These are phyloP conservation scores for Penicillium simplicissimum DNA, from an alignment of 495 filamentous ascomycete species.

Conservation along the genomic window DNA sequence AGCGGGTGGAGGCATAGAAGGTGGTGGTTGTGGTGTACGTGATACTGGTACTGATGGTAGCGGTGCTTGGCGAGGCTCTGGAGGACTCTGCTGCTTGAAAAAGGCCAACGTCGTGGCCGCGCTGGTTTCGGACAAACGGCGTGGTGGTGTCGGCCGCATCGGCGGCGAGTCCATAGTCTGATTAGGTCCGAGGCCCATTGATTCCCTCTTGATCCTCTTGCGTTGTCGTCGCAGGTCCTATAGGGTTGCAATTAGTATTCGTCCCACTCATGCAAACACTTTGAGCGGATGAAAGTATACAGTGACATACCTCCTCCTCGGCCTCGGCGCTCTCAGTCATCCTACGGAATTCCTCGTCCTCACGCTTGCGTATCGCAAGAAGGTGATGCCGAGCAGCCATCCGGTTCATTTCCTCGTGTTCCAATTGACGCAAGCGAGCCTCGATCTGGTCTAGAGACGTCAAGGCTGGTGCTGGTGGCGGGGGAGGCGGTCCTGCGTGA, in stretches of 20 bases:
- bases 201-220: slow-evolving; percentile 49
- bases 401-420: slow-evolving; percentile 49
- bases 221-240: slow-evolving; percentile 50
- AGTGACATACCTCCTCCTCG: slow-evolving; percentile 47
- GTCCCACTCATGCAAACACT: background rate
- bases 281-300: slow-evolving; percentile 10
- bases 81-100: slow-evolving; percentile 51
- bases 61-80: slow-evolving; percentile 43
- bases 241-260: background rate
- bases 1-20: slow-evolving; percentile 23
- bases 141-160: slow-evolving; percentile 44
- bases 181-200: slow-evolving; percentile 46
- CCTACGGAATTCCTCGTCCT: slow-evolving; percentile 50
- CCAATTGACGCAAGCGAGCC: slow-evolving; percentile 45
- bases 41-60: slow-evolving; percentile 37
- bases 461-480: slow-evolving; percentile 30
- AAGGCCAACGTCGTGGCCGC: slow-evolving; percentile 54
- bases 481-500: slow-evolving; percentile 31
- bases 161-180: slow-evolving; percentile 44
- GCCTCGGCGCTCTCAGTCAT: slow-evolving; percentile 49
- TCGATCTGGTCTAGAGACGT: slow-evolving; percentile 47
- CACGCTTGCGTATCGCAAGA: slow-evolving; percentile 48
- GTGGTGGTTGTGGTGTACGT: slow-evolving; percentile 25
- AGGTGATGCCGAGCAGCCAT: slow-evolving; percentile 46
- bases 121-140: slow-evolving; percentile 50